phyloP scores from a whole-genome alignment of 768 basidiomycete species.

The Nidularia pulvinata region DNA sequence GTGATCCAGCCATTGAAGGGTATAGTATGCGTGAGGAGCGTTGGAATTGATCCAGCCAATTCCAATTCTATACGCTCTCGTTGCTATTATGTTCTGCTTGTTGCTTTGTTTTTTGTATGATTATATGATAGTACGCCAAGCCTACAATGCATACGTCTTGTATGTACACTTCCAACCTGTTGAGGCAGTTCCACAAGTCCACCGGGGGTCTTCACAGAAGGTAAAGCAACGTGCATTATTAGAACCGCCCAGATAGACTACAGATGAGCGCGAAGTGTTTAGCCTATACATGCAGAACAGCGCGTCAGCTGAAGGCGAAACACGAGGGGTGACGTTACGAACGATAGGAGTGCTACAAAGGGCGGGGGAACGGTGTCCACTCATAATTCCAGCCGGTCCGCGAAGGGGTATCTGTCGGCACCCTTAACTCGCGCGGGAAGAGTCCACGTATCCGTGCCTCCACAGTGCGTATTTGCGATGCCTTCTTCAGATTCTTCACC shows the following conservation, averaged over 20 bases:
- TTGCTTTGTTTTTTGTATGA: constrained; percentile 6
- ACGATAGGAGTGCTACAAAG: constrained; percentile 26
- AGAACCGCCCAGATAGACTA: too few relatives aligned
- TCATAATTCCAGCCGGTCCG: constrained; percentile 84
- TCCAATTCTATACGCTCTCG: not conserved
- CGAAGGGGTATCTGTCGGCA: constrained; percentile 86
- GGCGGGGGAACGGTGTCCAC: constrained; percentile 70
- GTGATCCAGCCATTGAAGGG: constrained; percentile 31
- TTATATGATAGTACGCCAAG: too few relatives aligned
- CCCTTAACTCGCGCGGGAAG: constrained; percentile 85
- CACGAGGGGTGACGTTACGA: not conserved
- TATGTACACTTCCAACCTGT: too few relatives aligned
- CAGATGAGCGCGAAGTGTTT: too few relatives aligned
- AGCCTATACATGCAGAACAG: not conserved
- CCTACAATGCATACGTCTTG: too few relatives aligned
- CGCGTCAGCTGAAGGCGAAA: not conserved
- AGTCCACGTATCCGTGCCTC: constrained; percentile 81
- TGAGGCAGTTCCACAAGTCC: too few relatives aligned
- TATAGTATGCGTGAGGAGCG: constrained; percentile 32
- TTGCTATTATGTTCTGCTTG: constrained; percentile 15
- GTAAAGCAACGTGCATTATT: too few relatives aligned
- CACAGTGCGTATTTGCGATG: constrained; percentile 61
- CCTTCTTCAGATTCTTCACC: constrained; percentile 59
- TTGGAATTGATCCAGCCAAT: constrained; percentile 24
- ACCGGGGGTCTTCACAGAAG: too few relatives aligned